phyloP scores from a whole-genome alignment of 371 early-diverging fungal genomes.

The Mucor mucedo region DNA sequence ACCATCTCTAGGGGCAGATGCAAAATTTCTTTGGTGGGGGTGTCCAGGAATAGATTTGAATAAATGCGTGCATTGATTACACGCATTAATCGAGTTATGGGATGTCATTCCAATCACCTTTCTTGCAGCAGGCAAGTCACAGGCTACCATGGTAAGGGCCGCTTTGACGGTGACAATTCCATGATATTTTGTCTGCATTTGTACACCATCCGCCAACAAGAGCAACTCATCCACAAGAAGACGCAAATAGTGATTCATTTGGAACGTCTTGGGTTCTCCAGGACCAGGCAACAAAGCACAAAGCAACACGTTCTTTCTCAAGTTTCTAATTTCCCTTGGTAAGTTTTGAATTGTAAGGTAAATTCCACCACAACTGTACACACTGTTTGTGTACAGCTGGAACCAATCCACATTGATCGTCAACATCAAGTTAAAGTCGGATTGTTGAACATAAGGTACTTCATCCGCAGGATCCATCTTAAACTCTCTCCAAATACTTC shows the following conservation, averaged over 20 bases:
- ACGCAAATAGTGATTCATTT: constrained; percentile 20
- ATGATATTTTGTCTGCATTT: constrained; percentile 1
- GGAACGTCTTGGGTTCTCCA: constrained; percentile 10
- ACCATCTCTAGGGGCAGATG: neutral
- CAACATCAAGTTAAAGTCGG: neutral
- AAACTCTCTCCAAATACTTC: neutral
- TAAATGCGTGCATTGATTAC: constrained; percentile 3
- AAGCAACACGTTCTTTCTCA: constrained; percentile 17
- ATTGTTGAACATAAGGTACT: neutral
- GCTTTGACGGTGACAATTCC: constrained; percentile 6
- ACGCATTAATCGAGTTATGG: constrained; percentile 1
- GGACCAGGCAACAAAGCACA: constrained; percentile 24
- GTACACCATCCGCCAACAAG: constrained; percentile 10
- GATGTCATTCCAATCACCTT: constrained; percentile 18
- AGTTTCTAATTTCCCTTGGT: constrained; percentile 5
- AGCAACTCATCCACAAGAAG: constrained; percentile 19
- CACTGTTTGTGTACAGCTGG: constrained; percentile 2
- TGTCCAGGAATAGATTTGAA: neutral
- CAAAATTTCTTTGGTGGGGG: neutral
- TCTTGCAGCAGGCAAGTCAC: constrained; percentile 18
- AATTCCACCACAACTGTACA: constrained; percentile 14
- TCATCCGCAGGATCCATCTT: neutral
- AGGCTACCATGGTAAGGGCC: constrained; percentile 14
- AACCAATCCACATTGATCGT: constrained; percentile 26
- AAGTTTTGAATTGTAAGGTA: constrained; percentile 21